phyloP scores from a whole-genome alignment of 2,329 filamentous ascomycete genomes.

The Claviceps monticola region DNA sequence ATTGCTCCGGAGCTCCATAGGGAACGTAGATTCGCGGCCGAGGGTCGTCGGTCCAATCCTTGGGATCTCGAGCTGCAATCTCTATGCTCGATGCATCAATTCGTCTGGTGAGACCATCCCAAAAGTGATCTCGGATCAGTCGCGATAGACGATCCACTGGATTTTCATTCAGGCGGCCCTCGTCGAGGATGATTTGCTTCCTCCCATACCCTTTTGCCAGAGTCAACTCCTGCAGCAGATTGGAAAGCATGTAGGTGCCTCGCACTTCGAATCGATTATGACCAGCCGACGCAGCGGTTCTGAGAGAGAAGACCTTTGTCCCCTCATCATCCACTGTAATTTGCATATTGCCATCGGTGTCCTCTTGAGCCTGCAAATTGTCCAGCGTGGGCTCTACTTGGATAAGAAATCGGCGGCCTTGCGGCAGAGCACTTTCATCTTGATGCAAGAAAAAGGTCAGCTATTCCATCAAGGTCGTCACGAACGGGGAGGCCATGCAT shows the following conservation, averaged over 20 bases:
- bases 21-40: constrained; percentile 88
- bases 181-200: constrained; percentile 81
- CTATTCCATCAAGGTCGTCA: background rate
- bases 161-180: constrained; percentile 86
- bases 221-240: constrained; percentile 86
- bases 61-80: constrained; percentile 74
- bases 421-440: constrained; percentile 61
- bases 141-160: constrained; percentile 78
- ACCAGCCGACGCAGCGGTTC: constrained; percentile 74
- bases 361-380: constrained; percentile 68
- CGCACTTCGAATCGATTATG: constrained; percentile 81
- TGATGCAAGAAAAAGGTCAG: background rate
- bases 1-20: constrained; percentile 68
- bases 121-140: constrained; percentile 81
- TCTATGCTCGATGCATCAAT: constrained; percentile 85
- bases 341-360: constrained; percentile 88
- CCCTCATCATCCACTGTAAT: constrained; percentile 95
- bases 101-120: constrained; percentile 76
- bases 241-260: constrained; percentile 95
- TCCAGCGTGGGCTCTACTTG: constrained; percentile 75
- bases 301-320: constrained; percentile 77
- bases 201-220: constrained; percentile 83
- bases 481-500: background rate
- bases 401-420: constrained; percentile 66
- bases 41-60: constrained; percentile 88